Base-by-base conservation (phyloP, 192 early-diverging fungal species). In the Backusella circina region DNA sequence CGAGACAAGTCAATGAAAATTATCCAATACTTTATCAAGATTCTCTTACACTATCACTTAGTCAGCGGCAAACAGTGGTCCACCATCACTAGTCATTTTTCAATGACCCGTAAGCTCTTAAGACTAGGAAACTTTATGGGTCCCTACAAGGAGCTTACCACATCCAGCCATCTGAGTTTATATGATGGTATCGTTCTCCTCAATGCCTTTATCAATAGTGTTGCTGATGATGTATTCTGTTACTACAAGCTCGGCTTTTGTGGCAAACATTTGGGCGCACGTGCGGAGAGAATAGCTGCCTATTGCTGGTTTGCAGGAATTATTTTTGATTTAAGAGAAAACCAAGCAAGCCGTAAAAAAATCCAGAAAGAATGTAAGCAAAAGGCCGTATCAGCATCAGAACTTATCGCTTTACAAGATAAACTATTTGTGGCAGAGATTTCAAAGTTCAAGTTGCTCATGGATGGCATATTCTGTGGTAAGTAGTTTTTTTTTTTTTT, bases 1-100 rank as follows among this genome's bases (percentile, higher is more conserved):
- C 87, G 95, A 16, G 95, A 96, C 84, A 96, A 96, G 78, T 83
- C 88, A 16, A 83, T 96, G 69, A 96, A 96, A 71, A 75, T 91
- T 32, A 73, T 92, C 33, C 95, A 96, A 75, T 96, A 96, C 76
- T 79, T 85, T 50, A 77, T 88, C 73, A 96, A 96, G 71, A 75
- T 93, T n/a, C 79, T 92, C 26, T 80, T 95, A 31, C 90, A 86
- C 77, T 66, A 82, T 28, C 51, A 74, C 0, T 72, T 86, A 38
- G 33, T 82, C 32, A 65, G 66, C 15, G 68, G 71, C 7, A 81
- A 84, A 73, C 68, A 65, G 21, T 68, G 86, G 66, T 78, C 82
- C 18, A 76, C 82, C 21, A 74, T 92, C 8, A 85, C 91, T n/a
- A 86, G 90, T 15, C 86, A 93, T 65, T 88, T 96, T 39, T 94